Conservation (phyloP, 257 asterid genomes). For the Salvia miltiorrhiza region DNA sequence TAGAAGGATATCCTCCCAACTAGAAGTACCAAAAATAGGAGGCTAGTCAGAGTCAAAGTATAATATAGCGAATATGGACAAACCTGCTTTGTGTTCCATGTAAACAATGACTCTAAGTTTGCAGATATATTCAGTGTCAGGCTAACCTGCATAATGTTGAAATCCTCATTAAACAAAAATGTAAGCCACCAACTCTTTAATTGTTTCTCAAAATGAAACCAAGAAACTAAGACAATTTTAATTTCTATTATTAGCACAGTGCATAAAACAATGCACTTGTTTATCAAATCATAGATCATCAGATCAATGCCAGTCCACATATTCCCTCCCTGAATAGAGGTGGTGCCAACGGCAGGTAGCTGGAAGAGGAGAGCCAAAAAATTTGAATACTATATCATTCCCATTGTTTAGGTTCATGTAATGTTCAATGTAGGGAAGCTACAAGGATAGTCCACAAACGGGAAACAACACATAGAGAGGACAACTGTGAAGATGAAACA, state of each 20-base stretch:
- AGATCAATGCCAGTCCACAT: neutral
- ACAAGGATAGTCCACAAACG: neutral
- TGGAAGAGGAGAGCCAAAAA: constrained; percentile 6
- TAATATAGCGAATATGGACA: constrained; percentile 6
- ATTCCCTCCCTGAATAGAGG: neutral
- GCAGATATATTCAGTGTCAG: constrained; percentile 65
- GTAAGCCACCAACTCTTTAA: neutral
- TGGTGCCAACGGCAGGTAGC: no score
- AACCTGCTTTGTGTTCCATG: constrained; percentile 89
- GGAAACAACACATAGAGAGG: neutral
- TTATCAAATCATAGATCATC: neutral
- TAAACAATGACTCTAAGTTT: constrained; percentile 54
- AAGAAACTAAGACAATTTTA: constrained; percentile 2
- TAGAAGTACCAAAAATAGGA: constrained; percentile 8
- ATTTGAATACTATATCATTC: no score
- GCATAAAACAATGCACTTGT: neutral
- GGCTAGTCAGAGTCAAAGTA: neutral
- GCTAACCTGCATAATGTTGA: constrained; percentile 56
- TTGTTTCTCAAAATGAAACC: constrained; percentile 12
- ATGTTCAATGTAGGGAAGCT: neutral
- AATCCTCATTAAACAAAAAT: constrained; percentile 15
- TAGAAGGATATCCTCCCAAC: neutral
- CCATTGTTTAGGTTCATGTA: neutral
- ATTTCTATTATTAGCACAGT: neutral
- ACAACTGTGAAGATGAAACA: neutral